These are phyloP conservation scores for Aureobasidium sp. DNA, from an alignment of 2,329 filamentous ascomycete genomes.

Conservation along the genomic window DNA sequence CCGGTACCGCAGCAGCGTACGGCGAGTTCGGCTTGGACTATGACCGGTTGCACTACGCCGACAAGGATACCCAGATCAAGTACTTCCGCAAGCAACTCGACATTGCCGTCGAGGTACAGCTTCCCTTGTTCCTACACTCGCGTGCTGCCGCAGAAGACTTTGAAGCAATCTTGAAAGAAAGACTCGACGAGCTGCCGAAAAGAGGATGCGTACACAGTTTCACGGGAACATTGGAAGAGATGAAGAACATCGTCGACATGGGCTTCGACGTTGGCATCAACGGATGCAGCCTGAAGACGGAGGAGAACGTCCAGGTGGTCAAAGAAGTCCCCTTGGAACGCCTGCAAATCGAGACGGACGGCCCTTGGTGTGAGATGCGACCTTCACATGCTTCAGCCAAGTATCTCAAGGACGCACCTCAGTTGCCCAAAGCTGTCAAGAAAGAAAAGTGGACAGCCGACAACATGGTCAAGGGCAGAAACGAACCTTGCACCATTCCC, in stretches of 20 bases:
- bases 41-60: constrained; percentile 76
- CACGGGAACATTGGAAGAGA: constrained; percentile 78
- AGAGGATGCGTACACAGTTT: constrained; percentile 86
- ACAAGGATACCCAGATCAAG: constrained; percentile 68
- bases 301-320: constrained; percentile 80
- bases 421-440: constrained; percentile 75
- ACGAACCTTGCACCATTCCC: constrained; percentile 82
- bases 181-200: constrained; percentile 48
- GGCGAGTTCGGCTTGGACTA: constrained; percentile 97
- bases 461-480: constrained; percentile 85
- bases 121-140: constrained; percentile 88
- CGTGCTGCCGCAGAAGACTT: constrained; percentile 83
- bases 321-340: constrained; percentile 66
- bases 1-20: constrained; percentile 64
- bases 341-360: constrained; percentile 92
- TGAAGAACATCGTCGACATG: constrained; percentile 66
- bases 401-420: constrained; percentile 58
- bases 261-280: constrained; percentile 93
- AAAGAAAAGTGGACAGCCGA: constrained; percentile 92
- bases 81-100: constrained; percentile 78
- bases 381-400: constrained; percentile 78
- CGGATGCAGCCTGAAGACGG: constrained; percentile 91
- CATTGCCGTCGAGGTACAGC: constrained; percentile 63
- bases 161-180: constrained; percentile 55
- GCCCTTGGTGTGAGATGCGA: constrained; percentile 92